Conservation (phyloP, 2,329 filamentous ascomycete genomes). For the Ophiosphaerella korrae region DNA sequence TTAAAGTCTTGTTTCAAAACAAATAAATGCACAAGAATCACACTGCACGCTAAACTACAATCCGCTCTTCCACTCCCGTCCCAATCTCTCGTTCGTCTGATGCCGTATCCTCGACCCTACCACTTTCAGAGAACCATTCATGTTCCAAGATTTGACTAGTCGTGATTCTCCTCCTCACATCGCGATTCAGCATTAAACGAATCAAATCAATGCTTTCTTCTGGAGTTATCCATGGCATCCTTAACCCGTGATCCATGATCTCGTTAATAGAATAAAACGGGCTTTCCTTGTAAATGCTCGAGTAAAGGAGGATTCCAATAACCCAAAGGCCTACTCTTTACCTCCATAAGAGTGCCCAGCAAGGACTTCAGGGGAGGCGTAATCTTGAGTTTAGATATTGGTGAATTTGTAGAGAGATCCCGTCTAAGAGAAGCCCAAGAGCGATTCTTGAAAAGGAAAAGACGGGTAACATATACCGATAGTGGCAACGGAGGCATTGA, state of each 20-base stretch:
- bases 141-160: conserved; percentile 88
- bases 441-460: not conserved
- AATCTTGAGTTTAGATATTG: conserved; percentile 64
- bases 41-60: too few relatives aligned
- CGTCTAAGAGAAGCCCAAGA: too few relatives aligned
- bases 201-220: conserved; percentile 93
- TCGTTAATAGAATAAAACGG: conserved; percentile 99
- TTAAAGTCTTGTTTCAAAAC: too few relatives aligned
- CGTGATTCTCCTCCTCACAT: conserved; percentile 80
- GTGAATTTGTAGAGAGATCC: too few relatives aligned
- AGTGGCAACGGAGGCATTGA: conserved; percentile 98
- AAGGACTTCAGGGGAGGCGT: conserved; percentile 94
- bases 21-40: too few relatives aligned
- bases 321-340: conserved; percentile 99
- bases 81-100: too few relatives aligned
- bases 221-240: conserved; percentile 85
- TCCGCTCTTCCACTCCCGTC: too few relatives aligned
- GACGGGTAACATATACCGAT: conserved; percentile 72
- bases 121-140: conserved; percentile 65
- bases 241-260: conserved; percentile 95
- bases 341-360: conserved; percentile 90
- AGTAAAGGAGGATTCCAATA: conserved; percentile 94
- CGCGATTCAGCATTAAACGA: conserved; percentile 86
- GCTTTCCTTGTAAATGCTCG: conserved; percentile 99
- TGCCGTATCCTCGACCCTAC: too few relatives aligned